Conservation (phyloP, 2,329 filamentous ascomycete genomes). For the Aspergillus persii region DNA sequence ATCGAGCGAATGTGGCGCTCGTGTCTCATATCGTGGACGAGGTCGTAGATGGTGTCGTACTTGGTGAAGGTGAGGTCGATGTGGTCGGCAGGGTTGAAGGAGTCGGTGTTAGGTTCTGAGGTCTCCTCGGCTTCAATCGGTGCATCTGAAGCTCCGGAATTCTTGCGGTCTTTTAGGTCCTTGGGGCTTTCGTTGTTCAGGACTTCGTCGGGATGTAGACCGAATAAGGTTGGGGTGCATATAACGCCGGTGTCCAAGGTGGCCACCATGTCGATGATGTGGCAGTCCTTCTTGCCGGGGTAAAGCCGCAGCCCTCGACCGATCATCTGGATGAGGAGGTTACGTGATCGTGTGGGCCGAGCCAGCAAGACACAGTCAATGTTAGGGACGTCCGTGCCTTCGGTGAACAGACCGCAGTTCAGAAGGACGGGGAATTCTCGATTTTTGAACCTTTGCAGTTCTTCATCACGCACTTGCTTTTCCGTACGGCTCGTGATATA, state of each 20-base stretch:
- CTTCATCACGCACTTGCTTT: constrained; percentile 64
- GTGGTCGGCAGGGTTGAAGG: constrained; percentile 19
- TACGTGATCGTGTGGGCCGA: constrained; percentile 86
- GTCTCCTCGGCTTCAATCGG: constrained; percentile 15
- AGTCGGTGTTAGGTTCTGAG: constrained; percentile 8
- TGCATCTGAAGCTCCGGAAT: constrained; percentile 49
- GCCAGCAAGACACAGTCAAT: constrained; percentile 90
- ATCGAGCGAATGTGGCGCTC: constrained; percentile 76
- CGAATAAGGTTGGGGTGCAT: constrained; percentile 88
- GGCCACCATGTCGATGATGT: constrained; percentile 94
- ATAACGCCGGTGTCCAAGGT: constrained; percentile 80
- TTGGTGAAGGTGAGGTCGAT: constrained; percentile 75
- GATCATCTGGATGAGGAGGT: constrained; percentile 95
- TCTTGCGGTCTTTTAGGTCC: constrained; percentile 54
- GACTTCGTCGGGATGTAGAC: constrained; percentile 78
- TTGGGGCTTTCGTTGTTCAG: constrained; percentile 54
- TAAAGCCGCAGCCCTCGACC: constrained; percentile 85
- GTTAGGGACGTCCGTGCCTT: constrained; percentile 96
- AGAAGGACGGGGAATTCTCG: constrained; percentile 81
- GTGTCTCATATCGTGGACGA: constrained; percentile 76
- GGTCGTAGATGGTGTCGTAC: constrained; percentile 87
- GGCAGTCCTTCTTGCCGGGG: constrained; percentile 79
- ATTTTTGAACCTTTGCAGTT: constrained; percentile 71
- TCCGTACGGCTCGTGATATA: constrained; percentile 83
- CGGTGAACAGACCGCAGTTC: constrained; percentile 95